Percentiles rank a stretch among this genome's conserved stretches.
Conservation (phyloP, 2,329 filamentous ascomycete species). For the Daldinia eschscholtzii region DNA sequence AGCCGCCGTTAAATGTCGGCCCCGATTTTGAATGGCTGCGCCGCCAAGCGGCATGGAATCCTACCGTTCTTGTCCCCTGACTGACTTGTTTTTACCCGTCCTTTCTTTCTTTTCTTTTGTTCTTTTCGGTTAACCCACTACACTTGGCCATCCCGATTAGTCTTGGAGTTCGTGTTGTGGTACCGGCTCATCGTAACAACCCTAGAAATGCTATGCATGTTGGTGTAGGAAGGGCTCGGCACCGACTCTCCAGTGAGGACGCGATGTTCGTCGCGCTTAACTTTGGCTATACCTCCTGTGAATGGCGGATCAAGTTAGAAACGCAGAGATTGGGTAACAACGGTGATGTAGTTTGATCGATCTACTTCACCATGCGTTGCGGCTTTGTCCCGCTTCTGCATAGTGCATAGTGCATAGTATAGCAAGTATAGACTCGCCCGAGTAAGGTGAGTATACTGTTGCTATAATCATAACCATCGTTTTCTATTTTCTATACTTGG, state of each 20-base stretch:
- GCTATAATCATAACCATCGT: slow-evolving; percentile 11
- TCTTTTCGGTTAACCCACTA: slow-evolving; percentile 13
- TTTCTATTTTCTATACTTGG: slow-evolving; percentile 30
- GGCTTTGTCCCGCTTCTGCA: slow-evolving; percentile 30
- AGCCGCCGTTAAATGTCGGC: slow-evolving; percentile 25
- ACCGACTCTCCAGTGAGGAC: slow-evolving; percentile 31
- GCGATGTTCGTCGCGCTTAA: slow-evolving; percentile 30
- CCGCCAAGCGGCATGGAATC: slow-evolving; percentile 38
- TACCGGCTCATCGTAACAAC: slow-evolving; percentile 29
- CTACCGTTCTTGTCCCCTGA: slow-evolving; percentile 31
- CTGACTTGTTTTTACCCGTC: slow-evolving; percentile 41
- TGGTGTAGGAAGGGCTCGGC: slow-evolving; percentile 32
- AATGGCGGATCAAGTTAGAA: slow-evolving; percentile 41
- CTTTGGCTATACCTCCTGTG: slow-evolving; percentile 18
- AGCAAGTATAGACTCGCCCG: slow-evolving; percentile 9
- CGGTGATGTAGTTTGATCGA: slow-evolving; percentile 21
- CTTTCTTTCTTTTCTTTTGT: slow-evolving; percentile 3
- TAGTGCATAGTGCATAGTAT: slow-evolving; percentile 24
- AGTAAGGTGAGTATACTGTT: slow-evolving; percentile 12
- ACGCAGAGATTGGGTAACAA: slow-evolving; percentile 33
- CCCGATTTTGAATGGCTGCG: slow-evolving; percentile 33
- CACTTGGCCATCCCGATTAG: slow-evolving; percentile 29
- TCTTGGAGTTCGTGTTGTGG: slow-evolving; percentile 20
- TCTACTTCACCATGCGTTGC: slow-evolving; percentile 23
- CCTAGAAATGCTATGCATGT: slow-evolving; percentile 32